Conservation (phyloP, 306 rosid species). For the Cicer yamashitae region DNA sequence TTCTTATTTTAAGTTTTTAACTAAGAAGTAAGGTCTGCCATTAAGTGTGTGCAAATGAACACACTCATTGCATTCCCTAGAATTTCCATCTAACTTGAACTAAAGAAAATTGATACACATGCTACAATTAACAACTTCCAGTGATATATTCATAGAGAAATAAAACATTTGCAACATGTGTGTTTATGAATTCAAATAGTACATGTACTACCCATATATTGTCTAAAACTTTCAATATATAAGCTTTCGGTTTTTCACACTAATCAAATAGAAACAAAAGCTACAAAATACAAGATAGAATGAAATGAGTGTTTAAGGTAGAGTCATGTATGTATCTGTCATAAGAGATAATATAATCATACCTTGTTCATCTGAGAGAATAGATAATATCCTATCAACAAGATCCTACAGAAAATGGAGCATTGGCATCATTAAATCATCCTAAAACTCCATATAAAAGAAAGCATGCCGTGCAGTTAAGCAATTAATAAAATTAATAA, state of each 20-base stretch:
- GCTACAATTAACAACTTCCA: slow-evolving; percentile 15
- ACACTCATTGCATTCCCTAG: slow-evolving; percentile 7
- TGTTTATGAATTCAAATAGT: neutral
- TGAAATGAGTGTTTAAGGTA: slow-evolving; percentile 11
- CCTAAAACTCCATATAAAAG: slow-evolving; percentile 21
- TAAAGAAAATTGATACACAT: neutral
- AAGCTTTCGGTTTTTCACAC: slow-evolving; percentile 26
- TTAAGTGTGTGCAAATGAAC: neutral
- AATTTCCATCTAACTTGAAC: slow-evolving; percentile 26
- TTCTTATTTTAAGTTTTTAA: neutral
- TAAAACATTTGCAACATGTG: neutral
- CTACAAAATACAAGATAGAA: slow-evolving; percentile 16
- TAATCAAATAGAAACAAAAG: slow-evolving; percentile 8
- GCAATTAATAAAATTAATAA: neutral
- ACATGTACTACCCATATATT: slow-evolving; percentile 9
- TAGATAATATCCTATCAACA: slow-evolving; percentile 74
- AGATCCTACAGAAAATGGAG: slow-evolving; percentile 74
- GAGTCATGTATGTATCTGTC: neutral
- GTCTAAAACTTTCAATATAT: slow-evolving; percentile 17
- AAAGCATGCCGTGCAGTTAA: slow-evolving; percentile 22
- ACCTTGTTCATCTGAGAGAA: slow-evolving; percentile 91
- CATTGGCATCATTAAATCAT: slow-evolving; percentile 30
- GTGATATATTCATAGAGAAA: slow-evolving; percentile 23
- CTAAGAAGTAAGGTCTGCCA: slow-evolving; percentile 16
- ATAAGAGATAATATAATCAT: slow-evolving; percentile 35